Percentiles rank a stretch among this genome's conserved stretches.
phyloP scores from a whole-genome alignment of 441 rosid genomes.

The Euphorbia schlechtendalii region DNA sequence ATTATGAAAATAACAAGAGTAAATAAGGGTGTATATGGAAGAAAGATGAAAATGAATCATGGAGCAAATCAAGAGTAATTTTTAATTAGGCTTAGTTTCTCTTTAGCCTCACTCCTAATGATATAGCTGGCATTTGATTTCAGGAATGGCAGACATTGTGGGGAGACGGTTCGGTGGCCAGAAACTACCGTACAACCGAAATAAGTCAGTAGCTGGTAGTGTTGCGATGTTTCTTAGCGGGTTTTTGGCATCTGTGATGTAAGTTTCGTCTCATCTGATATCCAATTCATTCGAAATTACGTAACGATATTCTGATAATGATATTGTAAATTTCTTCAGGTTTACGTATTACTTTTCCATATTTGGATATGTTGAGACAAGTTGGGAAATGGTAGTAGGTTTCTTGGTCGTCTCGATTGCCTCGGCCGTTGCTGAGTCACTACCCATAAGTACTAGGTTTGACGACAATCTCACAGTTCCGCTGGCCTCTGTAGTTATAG shows the following conservation, averaged over 20 bases:
- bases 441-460: slow-evolving; percentile 65
- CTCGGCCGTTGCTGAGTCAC: slow-evolving; percentile 75
- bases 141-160: slow-evolving; percentile 78
- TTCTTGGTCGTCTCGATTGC: slow-evolving; percentile 59
- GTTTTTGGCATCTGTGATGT: slow-evolving; percentile 57
- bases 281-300: not conserved
- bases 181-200: slow-evolving; percentile 66
- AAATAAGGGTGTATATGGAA: no score
- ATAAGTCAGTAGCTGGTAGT: slow-evolving; percentile 78
- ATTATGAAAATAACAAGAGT: no score
- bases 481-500: slow-evolving; percentile 53
- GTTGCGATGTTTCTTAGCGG: slow-evolving; percentile 63
- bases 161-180: slow-evolving; percentile 57
- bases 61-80: no score
- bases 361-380: slow-evolving; percentile 48
- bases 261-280: slow-evolving; percentile 13
- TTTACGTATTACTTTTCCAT: slow-evolving; percentile 63
- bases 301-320: not conserved
- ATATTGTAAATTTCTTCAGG: slow-evolving; percentile 28
- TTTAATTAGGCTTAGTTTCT: no score
- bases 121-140: no score
- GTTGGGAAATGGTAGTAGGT: slow-evolving; percentile 45
- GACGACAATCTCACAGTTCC: slow-evolving; percentile 88
- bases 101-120: no score
- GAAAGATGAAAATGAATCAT: no score